phyloP scores from a whole-genome alignment of 2,329 filamentous ascomycete genomes.

The Lasiodiplodia hormozganensis region DNA sequence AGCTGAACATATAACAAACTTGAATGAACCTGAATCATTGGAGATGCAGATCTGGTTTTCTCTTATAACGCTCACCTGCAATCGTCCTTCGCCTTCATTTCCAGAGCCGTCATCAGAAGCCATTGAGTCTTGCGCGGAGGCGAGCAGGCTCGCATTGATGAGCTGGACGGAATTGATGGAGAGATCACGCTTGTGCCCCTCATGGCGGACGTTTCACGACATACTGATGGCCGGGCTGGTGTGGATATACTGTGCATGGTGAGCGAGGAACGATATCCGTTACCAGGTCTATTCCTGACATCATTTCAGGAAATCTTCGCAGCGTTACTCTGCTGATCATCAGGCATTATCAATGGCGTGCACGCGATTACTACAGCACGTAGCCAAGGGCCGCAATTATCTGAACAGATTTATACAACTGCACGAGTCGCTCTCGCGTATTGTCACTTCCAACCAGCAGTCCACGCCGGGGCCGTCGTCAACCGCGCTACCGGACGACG shows the following conservation, averaged over 20 bases:
- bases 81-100: background rate
- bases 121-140: background rate
- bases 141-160: background rate
- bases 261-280: background rate
- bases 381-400: background rate
- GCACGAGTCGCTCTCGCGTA: background rate
- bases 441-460: background rate
- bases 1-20: background rate
- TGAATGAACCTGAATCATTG: background rate
- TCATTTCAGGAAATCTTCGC: background rate
- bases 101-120: background rate
- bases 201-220: constrained; percentile 4
- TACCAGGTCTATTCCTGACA: background rate
- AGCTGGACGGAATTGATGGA: constrained; percentile 1
- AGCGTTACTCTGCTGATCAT: background rate
- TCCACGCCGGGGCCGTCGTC: background rate
- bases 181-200: background rate
- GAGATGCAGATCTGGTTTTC: constrained; percentile 6
- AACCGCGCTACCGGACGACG: background rate
- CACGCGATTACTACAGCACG: background rate
- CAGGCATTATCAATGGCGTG: background rate
- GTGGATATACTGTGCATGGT: constrained; percentile 9
- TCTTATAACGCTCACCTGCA: background rate
- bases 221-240: constrained; percentile 1
- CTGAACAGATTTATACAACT: background rate